Evolutionary conservation across 2,329 filamentous ascomycete species (phyloP), one percentile per base, ranked within the genome.

Genomic region (Biscogniauxia sp.): DNA sequence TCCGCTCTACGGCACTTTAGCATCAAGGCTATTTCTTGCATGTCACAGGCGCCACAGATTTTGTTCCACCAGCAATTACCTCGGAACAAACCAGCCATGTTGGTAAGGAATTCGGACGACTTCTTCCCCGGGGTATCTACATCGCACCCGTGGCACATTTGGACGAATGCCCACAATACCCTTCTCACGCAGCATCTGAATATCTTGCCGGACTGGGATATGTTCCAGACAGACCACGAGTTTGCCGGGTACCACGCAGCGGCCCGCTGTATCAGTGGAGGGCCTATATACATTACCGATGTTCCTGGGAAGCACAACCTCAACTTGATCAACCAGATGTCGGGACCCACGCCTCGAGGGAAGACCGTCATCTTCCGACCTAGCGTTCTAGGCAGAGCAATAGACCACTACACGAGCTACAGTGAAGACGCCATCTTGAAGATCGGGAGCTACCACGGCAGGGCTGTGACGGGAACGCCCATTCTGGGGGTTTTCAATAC

Each of bases 221-320:
- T 89, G 86, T 89, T 89, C 70, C 86, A 88, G 68, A 88, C 86
- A 0, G 77, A 78, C 1, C 84, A 87, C 62, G 78, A 81, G 23
- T 96, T 91, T 73, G 90, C 90, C 0, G 85, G 84, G 0, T 96
- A 95, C 72, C 95, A 99, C 68, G 95, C 92, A 4, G 94, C 95
- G 1, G 93, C 93, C 1, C 85, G 95, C 53, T 96, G 92, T 73
- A 81, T 99, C 9, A 93, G 89, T 54, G 95, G 95, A 8, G 95
- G 95, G 0, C 95, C 94, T 0, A 89, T 99, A 50, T 97, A 96
- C 69, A 93, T 99, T 73, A 98, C 94, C 0, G 95, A 99, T 74
- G 84, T 87, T 0, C 94, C 94, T 0, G 93, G 92, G 0, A 78
- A 91, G 61, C 92, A 98, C 73, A 84, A 97, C 69, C 70, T 93